A percentile compares a stretch with the other conserved stretches of the same genome.
Conservation (phyloP, 148 eudicot species). For the Simmondsia chinensis region DNA sequence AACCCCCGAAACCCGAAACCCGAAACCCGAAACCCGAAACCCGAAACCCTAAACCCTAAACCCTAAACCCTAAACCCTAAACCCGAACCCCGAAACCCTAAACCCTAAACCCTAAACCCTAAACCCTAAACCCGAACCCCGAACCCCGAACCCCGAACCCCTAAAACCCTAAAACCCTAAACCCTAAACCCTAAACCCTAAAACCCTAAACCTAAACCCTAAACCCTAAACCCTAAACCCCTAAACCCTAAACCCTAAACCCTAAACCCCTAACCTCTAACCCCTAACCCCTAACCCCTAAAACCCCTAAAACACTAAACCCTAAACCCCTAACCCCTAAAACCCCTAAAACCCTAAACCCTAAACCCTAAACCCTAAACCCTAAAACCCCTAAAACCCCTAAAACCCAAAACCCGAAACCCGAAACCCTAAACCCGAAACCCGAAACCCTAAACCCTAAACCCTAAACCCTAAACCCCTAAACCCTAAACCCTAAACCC, state of each 20-base stretch:
- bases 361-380: conserved; percentile 5
- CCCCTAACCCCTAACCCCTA: conserved; percentile 3
- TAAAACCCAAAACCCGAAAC: conserved; percentile 8
- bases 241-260: no score
- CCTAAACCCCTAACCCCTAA: no score
- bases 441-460: conserved; percentile 8
- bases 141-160: conserved; percentile 2
- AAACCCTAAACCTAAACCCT: conserved; percentile 7
- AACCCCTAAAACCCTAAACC: no score
- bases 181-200: conserved; percentile 7
- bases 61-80: conserved; percentile 3
- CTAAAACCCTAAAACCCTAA: not conserved
- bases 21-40: conserved; percentile 5
- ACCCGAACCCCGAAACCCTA: not conserved
- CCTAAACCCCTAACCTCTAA: no score
- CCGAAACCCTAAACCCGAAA: conserved; percentile 12
- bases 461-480: no score
- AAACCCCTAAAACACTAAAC: conserved; percentile 7
- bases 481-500: conserved; percentile 5
- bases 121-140: conserved; percentile 9
- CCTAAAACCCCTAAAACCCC: conserved; percentile 5
- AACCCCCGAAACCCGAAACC: conserved; percentile 4
- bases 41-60: conserved; percentile 2
- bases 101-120: conserved; percentile 8
- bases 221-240: no score